Evolutionary conservation across 768 basidiomycete species (phyloP).

Genomic region (Mycena crocata): DNA sequence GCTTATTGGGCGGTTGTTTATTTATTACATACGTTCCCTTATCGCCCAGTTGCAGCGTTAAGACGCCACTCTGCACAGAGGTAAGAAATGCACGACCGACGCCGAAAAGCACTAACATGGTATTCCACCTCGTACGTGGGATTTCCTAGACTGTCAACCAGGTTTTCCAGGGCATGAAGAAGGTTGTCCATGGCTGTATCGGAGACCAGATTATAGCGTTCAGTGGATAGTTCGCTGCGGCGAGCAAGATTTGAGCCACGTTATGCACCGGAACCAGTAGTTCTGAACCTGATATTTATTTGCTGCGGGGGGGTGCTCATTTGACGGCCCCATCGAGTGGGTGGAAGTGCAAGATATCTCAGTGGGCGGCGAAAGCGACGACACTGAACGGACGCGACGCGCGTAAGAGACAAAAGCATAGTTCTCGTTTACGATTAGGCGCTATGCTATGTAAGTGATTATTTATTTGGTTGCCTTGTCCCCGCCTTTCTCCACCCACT

Average conservation of each 20-base stretch:
- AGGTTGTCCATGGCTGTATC: slow-evolving; percentile 83
- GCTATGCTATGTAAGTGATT: slow-evolving; percentile 17
- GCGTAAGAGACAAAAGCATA: slow-evolving; percentile 26
- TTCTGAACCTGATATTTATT: slow-evolving; percentile 65
- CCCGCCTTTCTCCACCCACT: slow-evolving; percentile 76
- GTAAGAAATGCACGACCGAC: neutral
- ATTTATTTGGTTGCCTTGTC: slow-evolving; percentile 41
- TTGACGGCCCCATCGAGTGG: slow-evolving; percentile 41
- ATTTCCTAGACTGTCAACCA: slow-evolving; percentile 71
- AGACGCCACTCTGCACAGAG: slow-evolving; percentile 80
- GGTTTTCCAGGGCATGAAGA: slow-evolving; percentile 77
- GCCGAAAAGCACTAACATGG: slow-evolving; percentile 63
- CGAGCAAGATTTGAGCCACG: slow-evolving; percentile 4
- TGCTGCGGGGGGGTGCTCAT: slow-evolving; percentile 69
- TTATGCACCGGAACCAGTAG: slow-evolving; percentile 11
- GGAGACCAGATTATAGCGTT: slow-evolving; percentile 76
- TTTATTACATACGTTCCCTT: slow-evolving; percentile 95
- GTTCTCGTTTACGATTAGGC: slow-evolving; percentile 44
- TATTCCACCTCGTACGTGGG: slow-evolving; percentile 88
- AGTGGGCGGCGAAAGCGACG: slow-evolving; percentile 23
- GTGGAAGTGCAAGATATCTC: slow-evolving; percentile 2
- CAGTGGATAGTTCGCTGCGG: slow-evolving; percentile 65
- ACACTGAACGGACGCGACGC: slow-evolving; percentile 31
- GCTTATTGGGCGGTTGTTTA: slow-evolving; percentile 97
- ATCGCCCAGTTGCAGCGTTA: slow-evolving; percentile 81